Conservation (phyloP, 2,329 filamentous ascomycete species). For the Biscogniauxia mediterranea region DNA sequence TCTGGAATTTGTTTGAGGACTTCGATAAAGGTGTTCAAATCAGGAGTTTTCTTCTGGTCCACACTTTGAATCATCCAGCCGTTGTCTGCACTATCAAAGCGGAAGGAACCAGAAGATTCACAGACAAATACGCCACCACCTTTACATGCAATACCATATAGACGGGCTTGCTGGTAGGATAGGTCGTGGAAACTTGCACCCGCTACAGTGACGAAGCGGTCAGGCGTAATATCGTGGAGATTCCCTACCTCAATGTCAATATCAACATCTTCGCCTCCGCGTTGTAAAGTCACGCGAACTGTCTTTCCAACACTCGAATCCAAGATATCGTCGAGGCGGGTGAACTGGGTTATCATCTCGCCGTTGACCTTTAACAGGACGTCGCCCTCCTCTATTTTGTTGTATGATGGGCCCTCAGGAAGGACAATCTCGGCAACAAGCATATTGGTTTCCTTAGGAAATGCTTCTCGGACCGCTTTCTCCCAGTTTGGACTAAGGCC, state of each 20-base stretch:
- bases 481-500: constrained; percentile 86
- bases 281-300: constrained; percentile 80
- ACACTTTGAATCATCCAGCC: constrained; percentile 93
- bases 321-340: constrained; percentile 85
- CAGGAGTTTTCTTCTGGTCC: constrained; percentile 86
- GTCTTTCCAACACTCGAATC: constrained; percentile 80
- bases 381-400: constrained; percentile 90
- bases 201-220: constrained; percentile 91
- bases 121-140: constrained; percentile 80
- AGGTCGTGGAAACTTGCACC: constrained; percentile 94
- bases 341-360: constrained; percentile 89
- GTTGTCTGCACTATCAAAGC: constrained; percentile 84
- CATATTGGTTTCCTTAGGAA: constrained; percentile 95
- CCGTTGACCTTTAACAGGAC: constrained; percentile 91
- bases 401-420: constrained; percentile 82
- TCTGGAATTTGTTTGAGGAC: constrained; percentile 87
- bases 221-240: constrained; percentile 90
- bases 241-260: constrained; percentile 84
- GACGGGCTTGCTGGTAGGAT: constrained; percentile 95
- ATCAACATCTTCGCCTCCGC: constrained; percentile 83
- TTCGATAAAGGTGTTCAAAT: constrained; percentile 84
- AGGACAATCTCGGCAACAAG: constrained; percentile 94
- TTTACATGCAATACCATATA: constrained; percentile 88
- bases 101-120: constrained; percentile 91
- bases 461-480: constrained; percentile 74